These are phyloP conservation scores for Fraxinus greggii DNA, from an alignment of 305 asterid species.

Conservation along the genomic window DNA sequence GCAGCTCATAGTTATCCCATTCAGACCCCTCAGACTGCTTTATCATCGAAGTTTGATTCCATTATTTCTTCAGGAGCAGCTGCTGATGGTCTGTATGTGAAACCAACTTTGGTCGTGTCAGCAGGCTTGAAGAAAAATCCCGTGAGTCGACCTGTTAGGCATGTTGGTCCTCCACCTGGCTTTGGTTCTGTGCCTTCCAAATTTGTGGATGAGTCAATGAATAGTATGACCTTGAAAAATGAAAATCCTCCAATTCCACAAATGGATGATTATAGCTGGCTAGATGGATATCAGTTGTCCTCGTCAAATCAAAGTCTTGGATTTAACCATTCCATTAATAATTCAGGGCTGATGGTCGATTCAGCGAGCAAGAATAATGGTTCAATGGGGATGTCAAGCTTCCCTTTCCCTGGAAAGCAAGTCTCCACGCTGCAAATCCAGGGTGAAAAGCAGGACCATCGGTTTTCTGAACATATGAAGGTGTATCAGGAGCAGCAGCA, in stretches of 20 bases:
- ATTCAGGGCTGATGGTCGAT: slow-evolving; percentile 40
- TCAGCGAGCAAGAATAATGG: slow-evolving; percentile 45
- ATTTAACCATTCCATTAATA: slow-evolving; percentile 49
- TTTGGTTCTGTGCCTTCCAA: slow-evolving; percentile 76
- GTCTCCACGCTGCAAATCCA: slow-evolving; percentile 43
- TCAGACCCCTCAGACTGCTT: slow-evolving; percentile 43
- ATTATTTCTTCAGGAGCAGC: slow-evolving; percentile 45
- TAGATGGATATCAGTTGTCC: slow-evolving; percentile 70
- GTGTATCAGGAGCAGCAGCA: slow-evolving; percentile 57
- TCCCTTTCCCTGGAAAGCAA: slow-evolving; percentile 93
- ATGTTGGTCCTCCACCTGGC: slow-evolving; percentile 98
- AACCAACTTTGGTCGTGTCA: slow-evolving; percentile 44
- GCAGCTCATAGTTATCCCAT: slow-evolving; percentile 38
- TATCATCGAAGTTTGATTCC: slow-evolving; percentile 51
- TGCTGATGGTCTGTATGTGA: slow-evolving; percentile 37
- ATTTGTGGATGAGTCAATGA: slow-evolving; percentile 54
- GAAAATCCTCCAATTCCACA: slow-evolving; percentile 40
- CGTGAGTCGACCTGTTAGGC: slow-evolving; percentile 83
- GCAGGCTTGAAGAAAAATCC: slow-evolving; percentile 74
- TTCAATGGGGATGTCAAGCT: slow-evolving; percentile 45
- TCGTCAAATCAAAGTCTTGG: slow-evolving; percentile 54
- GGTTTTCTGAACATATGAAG: slow-evolving; percentile 53
- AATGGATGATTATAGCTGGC: slow-evolving; percentile 88
- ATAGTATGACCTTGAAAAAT: slow-evolving; percentile 43
- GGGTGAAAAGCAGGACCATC: slow-evolving; percentile 53